Percentiles rank a stretch among this genome's conserved stretches.
Evolutionary conservation across 2,329 filamentous ascomycete species (phyloP).

Genomic region (Stemphylium lycopersici): DNA sequence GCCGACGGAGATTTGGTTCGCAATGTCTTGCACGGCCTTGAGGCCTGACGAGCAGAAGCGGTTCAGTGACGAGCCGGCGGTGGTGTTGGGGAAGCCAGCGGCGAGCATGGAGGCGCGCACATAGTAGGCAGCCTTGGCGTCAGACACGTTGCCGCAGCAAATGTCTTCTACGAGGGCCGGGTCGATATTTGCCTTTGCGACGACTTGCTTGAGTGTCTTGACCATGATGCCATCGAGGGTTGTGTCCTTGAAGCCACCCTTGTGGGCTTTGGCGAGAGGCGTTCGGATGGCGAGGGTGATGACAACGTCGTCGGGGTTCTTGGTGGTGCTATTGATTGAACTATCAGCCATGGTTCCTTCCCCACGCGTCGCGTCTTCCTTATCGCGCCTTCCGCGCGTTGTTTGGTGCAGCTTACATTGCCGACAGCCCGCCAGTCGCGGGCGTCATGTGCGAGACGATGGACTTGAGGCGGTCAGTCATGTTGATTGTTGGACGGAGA

Average conservation of each 20-base stretch:
- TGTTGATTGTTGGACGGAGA: slow-evolving; percentile 18
- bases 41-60: slow-evolving; percentile 97
- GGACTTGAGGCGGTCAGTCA: slow-evolving; percentile 80
- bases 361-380: not conserved
- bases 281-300: slow-evolving; percentile 92
- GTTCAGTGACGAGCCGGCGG: slow-evolving; percentile 81
- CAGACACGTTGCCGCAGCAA: slow-evolving; percentile 88
- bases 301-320: slow-evolving; percentile 95
- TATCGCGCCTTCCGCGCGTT: not conserved
- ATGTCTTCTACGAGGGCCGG: slow-evolving; percentile 86
- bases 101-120: slow-evolving; percentile 85
- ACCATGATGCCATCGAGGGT: slow-evolving; percentile 85
- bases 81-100: slow-evolving; percentile 91
- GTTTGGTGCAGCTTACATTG: slow-evolving; percentile 68
- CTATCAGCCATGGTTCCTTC: slow-evolving; percentile 13
- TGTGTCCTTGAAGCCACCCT: slow-evolving; percentile 96
- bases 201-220: slow-evolving; percentile 72
- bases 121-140: slow-evolving; percentile 88
- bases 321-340: slow-evolving; percentile 68
- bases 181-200: slow-evolving; percentile 75
- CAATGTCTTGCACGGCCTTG: slow-evolving; percentile 93
- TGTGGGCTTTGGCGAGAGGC: slow-evolving; percentile 83
- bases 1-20: slow-evolving; percentile 80
- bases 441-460: slow-evolving; percentile 87
- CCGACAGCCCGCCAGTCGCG: slow-evolving; percentile 70